These are phyloP conservation scores for Pseudocercospora musae DNA, from an alignment of 2,329 filamentous ascomycete genomes.

Conservation along the genomic window DNA sequence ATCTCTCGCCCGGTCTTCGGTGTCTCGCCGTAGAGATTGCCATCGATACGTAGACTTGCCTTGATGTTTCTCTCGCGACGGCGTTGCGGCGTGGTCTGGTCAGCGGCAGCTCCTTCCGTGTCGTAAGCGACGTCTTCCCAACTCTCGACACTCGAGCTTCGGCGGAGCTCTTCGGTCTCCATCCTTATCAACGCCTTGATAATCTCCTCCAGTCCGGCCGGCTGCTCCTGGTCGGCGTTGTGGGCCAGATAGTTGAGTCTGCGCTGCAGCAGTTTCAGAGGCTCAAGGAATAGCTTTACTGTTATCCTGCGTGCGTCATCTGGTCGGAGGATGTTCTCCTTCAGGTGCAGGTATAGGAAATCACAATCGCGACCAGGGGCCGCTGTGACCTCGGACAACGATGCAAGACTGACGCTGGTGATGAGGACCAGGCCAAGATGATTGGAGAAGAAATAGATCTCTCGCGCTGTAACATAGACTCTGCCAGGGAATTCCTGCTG, in stretches of 20 bases:
- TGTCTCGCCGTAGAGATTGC: constrained; percentile 53
- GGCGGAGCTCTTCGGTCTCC: constrained; percentile 58
- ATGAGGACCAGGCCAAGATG: constrained; percentile 87
- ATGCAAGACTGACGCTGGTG: constrained; percentile 69
- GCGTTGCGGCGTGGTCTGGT: constrained; percentile 38
- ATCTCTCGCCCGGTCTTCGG: constrained; percentile 45
- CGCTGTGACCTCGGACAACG: constrained; percentile 83
- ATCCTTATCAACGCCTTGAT: constrained; percentile 71
- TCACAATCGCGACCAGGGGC: constrained; percentile 89
- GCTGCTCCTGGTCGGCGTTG: constrained; percentile 70
- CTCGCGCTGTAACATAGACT: constrained; percentile 80
- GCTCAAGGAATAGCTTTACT: constrained; percentile 89
- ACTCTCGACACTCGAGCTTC: constrained; percentile 76
- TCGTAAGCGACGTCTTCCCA: constrained; percentile 74
- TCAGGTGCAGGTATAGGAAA: constrained; percentile 81
- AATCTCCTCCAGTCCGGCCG: constrained; percentile 64
- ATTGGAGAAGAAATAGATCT: constrained; percentile 95
- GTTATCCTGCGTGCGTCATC: constrained; percentile 70
- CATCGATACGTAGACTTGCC: constrained; percentile 60
- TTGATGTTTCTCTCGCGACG: constrained; percentile 51
- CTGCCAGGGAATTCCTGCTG: constrained; percentile 77
- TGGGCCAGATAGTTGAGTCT: constrained; percentile 83
- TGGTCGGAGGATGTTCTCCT: constrained; percentile 53
- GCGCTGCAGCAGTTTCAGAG: constrained; percentile 74
- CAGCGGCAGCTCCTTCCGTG: constrained; percentile 44